Evolutionary conservation across 345 rosid genomes (phyloP).

Genomic region (Diplotaxis tenuifolia): DNA sequence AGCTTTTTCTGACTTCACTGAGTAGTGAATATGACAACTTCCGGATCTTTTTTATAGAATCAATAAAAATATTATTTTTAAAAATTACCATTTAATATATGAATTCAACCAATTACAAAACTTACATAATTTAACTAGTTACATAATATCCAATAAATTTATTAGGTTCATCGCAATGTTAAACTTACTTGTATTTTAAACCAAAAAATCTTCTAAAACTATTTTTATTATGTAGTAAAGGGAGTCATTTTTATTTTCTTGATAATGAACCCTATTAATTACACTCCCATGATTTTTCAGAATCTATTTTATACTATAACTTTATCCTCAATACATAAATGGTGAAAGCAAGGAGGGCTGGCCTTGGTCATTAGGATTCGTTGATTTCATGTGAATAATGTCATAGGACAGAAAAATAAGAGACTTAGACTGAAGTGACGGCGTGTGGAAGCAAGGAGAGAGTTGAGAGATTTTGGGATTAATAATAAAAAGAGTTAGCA

Average conservation of each 20-base stretch:
- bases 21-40: too few species aligned
- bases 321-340: background rate
- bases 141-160: too few species aligned
- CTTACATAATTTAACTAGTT: too few species aligned
- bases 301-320: background rate
- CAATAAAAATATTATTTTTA: background rate
- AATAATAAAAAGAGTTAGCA: conserved; percentile 21
- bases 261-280: background rate
- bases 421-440: conserved; percentile 21
- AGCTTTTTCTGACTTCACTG: background rate
- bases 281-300: background rate
- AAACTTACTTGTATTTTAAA: too few species aligned
- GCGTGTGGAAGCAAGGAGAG: conserved; percentile 19
- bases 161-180: too few species aligned
- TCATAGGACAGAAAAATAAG: background rate
- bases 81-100: too few species aligned
- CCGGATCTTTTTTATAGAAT: too few species aligned
- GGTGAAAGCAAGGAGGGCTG: conserved; percentile 2
- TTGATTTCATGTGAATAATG: background rate
- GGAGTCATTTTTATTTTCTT: background rate
- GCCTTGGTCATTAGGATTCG: background rate
- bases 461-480: conserved; percentile 5
- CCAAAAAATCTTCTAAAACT: too few species aligned
- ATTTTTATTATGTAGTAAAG: background rate
- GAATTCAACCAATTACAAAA: too few species aligned